Base-by-base conservation (phyloP, 352 stramenopile genomes). In the Phytopythium kandeliae region DNA sequence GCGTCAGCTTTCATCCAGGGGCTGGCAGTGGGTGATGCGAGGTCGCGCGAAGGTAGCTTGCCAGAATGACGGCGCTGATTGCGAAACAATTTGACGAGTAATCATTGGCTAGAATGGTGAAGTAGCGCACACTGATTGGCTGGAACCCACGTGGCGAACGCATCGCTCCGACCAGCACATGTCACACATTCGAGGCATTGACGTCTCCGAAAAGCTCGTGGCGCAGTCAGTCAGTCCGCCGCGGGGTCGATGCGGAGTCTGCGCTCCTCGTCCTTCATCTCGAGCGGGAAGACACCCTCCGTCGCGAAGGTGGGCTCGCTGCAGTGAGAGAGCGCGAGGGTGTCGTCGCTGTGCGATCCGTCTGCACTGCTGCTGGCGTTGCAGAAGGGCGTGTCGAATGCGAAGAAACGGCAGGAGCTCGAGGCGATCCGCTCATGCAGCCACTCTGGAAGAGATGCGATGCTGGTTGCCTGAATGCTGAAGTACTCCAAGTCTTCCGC, bases 271-370 rank as follows among this genome's bases (percentile, higher is more conserved):
- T 65, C 61, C n/a, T 46, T 50, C 38, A 48, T 58, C 4, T 43
- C 48, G 8, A 65, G 51, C 9, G 61, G 52, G 44, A 63, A 65
- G 38, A 65, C 45, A 28, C 61, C 61, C 43, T 57, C 54, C 34
- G 37, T 57, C 40, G 42, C n/a, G 34, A 45, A 52, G 43, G 38
- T 30, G 17, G 35, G 42, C 25, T 59, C 17, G 8, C 17, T 45
- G n/a, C 52, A 62, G 10, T 52, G 42, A 3, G 38, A 52, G 7
- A 50, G 48, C 11, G 0, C 13, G 1, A n/a, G 7, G 15, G 30
- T 28, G n/a, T 55, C 44, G 7, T 22, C 22, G 24, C 35, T 54
- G 22, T 46, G 19, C 25, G 8, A 13, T 1, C 5, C 13, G 12
- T 3, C 37, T 17, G 5, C 19, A 3, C n/a, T 51, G 19, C n/a